These are phyloP conservation scores for Inga laurina DNA, from an alignment of 306 rosid species.

Conservation along the genomic window DNA sequence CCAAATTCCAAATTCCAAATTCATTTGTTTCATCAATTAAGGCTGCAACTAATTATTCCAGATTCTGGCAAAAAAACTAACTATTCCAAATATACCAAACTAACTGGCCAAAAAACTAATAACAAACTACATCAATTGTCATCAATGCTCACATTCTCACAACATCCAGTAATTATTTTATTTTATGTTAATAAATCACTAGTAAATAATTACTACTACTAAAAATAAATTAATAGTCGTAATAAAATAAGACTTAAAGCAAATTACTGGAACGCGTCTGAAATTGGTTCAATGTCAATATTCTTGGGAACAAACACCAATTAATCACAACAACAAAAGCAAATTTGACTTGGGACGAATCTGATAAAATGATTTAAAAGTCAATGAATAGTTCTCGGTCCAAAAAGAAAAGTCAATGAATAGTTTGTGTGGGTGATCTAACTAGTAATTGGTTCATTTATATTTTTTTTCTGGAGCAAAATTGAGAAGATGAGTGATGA, in stretches of 20 bases:
- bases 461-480: background rate
- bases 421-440: slow-evolving; percentile 38
- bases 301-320: slow-evolving; percentile 14
- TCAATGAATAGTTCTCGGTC: slow-evolving; percentile 27
- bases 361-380: slow-evolving; percentile 2
- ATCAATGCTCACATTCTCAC: too few relatives aligned
- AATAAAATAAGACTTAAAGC: background rate
- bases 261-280: background rate
- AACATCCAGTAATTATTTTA: too few relatives aligned
- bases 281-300: background rate
- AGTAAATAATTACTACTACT: background rate
- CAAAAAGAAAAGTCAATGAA: slow-evolving; percentile 34
- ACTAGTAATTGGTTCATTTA: slow-evolving; percentile 28
- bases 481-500: background rate
- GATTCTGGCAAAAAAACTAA: too few relatives aligned
- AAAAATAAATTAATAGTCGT: background rate
- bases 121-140: background rate
- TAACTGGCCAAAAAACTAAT: background rate
- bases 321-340: background rate
- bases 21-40: background rate
- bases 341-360: background rate
- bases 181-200: background rate
- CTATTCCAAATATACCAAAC: background rate
- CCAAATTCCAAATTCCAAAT: background rate
- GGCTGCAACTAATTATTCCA: background rate